phyloP scores from a whole-genome alignment of 495 filamentous ascomycete genomes.

The Penicillium pancosmium region DNA sequence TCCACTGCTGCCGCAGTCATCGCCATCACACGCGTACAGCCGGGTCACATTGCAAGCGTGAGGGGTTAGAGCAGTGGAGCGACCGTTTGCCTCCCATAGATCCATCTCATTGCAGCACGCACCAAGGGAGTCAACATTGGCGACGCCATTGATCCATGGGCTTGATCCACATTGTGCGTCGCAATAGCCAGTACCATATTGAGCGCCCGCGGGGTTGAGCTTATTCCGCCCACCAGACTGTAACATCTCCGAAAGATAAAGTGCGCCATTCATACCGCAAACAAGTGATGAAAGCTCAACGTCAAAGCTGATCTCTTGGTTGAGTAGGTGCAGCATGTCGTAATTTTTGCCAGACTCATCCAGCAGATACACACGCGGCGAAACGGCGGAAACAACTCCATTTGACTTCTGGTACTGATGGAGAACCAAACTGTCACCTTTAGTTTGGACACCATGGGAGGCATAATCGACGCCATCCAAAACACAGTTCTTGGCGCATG shows the following conservation, averaged over 20 bases:
- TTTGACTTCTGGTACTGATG: slow-evolving; percentile 42
- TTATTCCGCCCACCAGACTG: slow-evolving; percentile 54
- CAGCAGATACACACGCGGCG: slow-evolving; percentile 64
- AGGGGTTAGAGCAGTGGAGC: slow-evolving; percentile 58
- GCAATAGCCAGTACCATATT: slow-evolving; percentile 72
- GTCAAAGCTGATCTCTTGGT: slow-evolving; percentile 64
- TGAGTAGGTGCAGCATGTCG: slow-evolving; percentile 59
- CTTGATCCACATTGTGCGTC: slow-evolving; percentile 64
- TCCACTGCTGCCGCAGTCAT: slow-evolving; percentile 50
- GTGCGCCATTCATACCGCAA: slow-evolving; percentile 69
- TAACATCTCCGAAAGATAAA: slow-evolving; percentile 69
- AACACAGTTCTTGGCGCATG: slow-evolving; percentile 54
- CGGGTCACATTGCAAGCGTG: slow-evolving; percentile 53
- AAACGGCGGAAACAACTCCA: slow-evolving; percentile 38
- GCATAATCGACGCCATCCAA: slow-evolving; percentile 55
- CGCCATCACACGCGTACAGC: slow-evolving; percentile 51
- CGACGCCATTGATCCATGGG: slow-evolving; percentile 61
- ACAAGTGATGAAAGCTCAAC: slow-evolving; percentile 62
- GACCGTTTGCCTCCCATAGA: slow-evolving; percentile 65
- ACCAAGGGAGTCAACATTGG: slow-evolving; percentile 51
- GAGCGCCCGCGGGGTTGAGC: slow-evolving; percentile 62
- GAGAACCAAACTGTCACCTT: slow-evolving; percentile 43
- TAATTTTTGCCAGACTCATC: slow-evolving; percentile 57
- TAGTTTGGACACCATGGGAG: slow-evolving; percentile 46
- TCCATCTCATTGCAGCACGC: slow-evolving; percentile 66